phyloP scores from a whole-genome alignment of 805 yeast genomes.

The Torulaspora delbrueckii region DNA sequence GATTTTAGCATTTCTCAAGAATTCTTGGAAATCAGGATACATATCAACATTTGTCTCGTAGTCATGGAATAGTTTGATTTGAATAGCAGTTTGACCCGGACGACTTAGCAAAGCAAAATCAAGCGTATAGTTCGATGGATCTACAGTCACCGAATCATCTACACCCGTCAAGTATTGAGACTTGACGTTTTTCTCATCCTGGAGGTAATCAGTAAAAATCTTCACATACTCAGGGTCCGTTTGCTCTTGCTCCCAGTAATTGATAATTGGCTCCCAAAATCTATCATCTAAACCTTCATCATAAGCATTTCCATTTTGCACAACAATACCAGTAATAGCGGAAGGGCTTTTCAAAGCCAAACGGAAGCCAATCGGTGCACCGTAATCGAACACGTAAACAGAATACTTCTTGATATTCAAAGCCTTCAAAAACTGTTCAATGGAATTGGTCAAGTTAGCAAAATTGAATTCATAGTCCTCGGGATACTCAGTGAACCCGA shows the following conservation, averaged over 20 bases:
- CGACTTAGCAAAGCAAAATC: constrained; percentile 31
- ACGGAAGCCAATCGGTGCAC: constrained; percentile 41
- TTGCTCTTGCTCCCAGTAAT: constrained; percentile 32
- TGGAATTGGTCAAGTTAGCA: constrained; percentile 32
- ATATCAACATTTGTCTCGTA: constrained; percentile 35
- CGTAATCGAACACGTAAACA: constrained; percentile 42
- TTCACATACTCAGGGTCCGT: constrained; percentile 13
- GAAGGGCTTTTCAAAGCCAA: constrained; percentile 36
- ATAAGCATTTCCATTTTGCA: constrained; percentile 45
- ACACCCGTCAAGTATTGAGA: constrained; percentile 36
- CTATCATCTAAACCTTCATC: constrained; percentile 38
- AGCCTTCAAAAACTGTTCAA: constrained; percentile 31
- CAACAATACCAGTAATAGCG: constrained; percentile 32
- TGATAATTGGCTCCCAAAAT: constrained; percentile 39
- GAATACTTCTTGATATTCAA: constrained; percentile 31
- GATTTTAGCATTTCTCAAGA: constrained; percentile 5
- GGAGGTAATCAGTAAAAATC: constrained; percentile 17
- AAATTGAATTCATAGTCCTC: constrained; percentile 31
- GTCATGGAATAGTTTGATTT: constrained; percentile 36
- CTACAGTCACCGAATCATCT: constrained; percentile 23
- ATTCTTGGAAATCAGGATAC: constrained; percentile 22
- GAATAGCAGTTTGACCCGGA: constrained; percentile 31
- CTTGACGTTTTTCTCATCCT: constrained; percentile 20
- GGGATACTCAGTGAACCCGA: constrained; percentile 37
- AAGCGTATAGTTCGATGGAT: constrained; percentile 34